Base-by-base conservation (phyloP, 257 asterid genomes). In the Gardenia jasminoides region DNA sequence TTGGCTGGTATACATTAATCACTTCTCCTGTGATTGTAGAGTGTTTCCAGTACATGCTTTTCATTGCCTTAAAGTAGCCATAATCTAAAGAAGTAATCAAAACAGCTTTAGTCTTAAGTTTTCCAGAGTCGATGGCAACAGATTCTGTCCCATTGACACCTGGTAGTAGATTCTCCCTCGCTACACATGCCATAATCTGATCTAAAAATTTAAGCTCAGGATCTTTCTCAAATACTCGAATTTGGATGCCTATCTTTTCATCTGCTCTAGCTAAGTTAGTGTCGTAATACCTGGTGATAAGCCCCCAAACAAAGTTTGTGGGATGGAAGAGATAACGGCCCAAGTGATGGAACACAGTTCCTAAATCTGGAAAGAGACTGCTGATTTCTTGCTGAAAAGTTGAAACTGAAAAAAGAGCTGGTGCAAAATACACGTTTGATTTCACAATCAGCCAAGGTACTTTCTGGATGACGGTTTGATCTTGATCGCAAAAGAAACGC, bases 261-360 rank as follows among this genome's bases (percentile, higher is more conserved):
- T 92, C 96, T 8, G 90, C 89, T 48, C 76, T 76, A 1, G 92
- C 90, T 71, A 94, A 79, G 72, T 90, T 87, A 66, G 96, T 87
- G 44, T 88, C 69, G 16, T 92, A 82, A 82, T 90, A 94, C 84
- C 94, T 77, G 71, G 80, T 86, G 24, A 94, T 68, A 61, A 91
- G 89, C 44, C 96, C 92, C 96, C 96, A 91, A 26, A 92, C 96
- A 0, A 87, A 31, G 72, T 93, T 93, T 7, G 97, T 86, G 0
- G 97, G 99, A 73, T 93, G 97, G 67, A 95, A 87, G 47, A 93
- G 87, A 68, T 92, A 95, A 78, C 90, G 84, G 8, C 99, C 90
- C 84, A 92, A 76, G 77, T 88, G 82, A 81, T 95, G 98, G 83
- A 95, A 93, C 10, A 95, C 93, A 0, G 85, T 79, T 77, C 83